Base-by-base conservation (phyloP, 2,329 filamentous ascomycete species). In the Aspergillus clavatus region DNA sequence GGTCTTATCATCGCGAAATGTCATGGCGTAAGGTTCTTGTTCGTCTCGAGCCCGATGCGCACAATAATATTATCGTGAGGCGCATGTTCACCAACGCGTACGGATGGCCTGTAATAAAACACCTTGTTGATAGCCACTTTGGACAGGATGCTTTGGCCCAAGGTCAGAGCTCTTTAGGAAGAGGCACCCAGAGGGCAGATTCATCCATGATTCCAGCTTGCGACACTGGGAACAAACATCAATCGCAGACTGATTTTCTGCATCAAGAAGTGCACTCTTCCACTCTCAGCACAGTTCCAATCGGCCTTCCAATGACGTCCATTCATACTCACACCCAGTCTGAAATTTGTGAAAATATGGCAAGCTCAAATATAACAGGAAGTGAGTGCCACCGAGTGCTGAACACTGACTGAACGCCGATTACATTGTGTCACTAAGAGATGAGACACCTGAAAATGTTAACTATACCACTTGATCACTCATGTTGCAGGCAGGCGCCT, bases 1-100 rank as follows among this genome's bases (percentile, higher is more conserved):
- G 93, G 38, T 93, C 89, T 11, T 98, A 98, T 69, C 93, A 98
- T 66, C 82, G 83, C 10, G 89, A 89, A 52, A 71, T 98, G 16
- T 87, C 88, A 1, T 98, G 93, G 93, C 86, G 93, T 37, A 98
- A 98, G 65, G 93, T 98, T 1, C 80, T 98, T 3, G 93, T 98
- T 11, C 86, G 93, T 43, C 76, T 98, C 2, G 91, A 98, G 63
- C 93, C 93, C 0, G 93, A 98, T 68, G 93, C 93, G 0, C 93
- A 98, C 72, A 98, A 98, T 69, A 98, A 98, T 67, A 95, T 98
- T 55, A 86, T 97, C 48, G 93, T 98, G 19, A 85, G 93, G 12
- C 84, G 93, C 45, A 95, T 89, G 84, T 98, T 98, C 65, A 85
- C 89, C 45, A 98, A 98, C 61, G 93, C 93, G 0, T 95, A 95